These are phyloP conservation scores for Ascobolus immersus DNA, from an alignment of 495 filamentous ascomycete species.

Conservation along the genomic window DNA sequence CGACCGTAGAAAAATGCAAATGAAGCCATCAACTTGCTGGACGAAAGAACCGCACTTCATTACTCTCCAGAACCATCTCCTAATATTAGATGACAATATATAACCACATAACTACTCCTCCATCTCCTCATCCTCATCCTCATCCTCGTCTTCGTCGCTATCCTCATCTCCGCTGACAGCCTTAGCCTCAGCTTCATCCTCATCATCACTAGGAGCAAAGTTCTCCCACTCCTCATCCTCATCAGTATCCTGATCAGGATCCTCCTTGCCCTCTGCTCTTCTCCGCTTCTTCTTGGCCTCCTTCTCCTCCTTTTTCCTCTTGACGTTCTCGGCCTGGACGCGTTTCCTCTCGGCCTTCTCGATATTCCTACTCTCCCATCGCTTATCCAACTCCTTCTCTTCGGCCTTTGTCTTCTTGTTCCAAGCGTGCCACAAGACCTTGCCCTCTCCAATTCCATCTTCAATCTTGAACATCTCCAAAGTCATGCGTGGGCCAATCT, in stretches of 20 bases:
- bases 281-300: conserved; percentile 21
- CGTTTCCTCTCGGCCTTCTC: conserved; percentile 62
- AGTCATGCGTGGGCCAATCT: conserved; percentile 74
- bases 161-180: conserved; percentile 6
- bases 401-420: conserved; percentile 60
- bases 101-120: no score
- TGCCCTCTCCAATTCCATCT: conserved; percentile 72
- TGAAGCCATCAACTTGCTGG: no score
- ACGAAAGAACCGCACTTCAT: not conserved
- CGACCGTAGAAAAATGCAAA: no score
- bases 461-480: conserved; percentile 86
- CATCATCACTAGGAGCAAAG: conserved; percentile 12
- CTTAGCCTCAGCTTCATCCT: conserved; percentile 10
- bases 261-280: conserved; percentile 31
- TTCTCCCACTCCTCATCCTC: conserved; percentile 26
- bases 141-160: conserved; percentile 3
- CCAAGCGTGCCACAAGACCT: conserved; percentile 93
- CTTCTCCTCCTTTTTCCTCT: conserved; percentile 44
- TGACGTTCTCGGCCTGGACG: conserved; percentile 63
- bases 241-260: conserved; percentile 28
- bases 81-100: conserved; percentile 4
- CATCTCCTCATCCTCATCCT: conserved; percentile 7
- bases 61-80: not conserved
- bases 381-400: conserved; percentile 44
- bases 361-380: conserved; percentile 49